Conservation (phyloP, 179 eudicot genomes). For the Nepenthes alata region DNA sequence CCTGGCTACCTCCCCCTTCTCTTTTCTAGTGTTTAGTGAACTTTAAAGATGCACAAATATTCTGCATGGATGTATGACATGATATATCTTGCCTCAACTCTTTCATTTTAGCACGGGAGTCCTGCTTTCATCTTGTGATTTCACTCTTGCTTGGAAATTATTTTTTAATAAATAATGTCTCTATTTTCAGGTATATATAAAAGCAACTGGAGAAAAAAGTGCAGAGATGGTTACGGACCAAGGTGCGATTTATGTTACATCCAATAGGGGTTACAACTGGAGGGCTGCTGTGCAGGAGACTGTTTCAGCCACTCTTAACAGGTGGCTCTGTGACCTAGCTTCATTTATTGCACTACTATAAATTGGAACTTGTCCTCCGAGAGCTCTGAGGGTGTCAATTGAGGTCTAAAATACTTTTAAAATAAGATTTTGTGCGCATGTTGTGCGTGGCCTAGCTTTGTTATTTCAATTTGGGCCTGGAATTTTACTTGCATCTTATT, state of each 20-base stretch:
- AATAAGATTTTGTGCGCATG: too few species aligned
- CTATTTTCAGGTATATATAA: conserved; percentile 64
- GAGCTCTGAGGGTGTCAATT: not conserved
- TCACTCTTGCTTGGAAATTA: not conserved
- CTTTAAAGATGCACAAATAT: not conserved
- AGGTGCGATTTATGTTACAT: conserved; percentile 89
- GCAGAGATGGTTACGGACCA: conserved; percentile 98
- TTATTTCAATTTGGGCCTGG: too few species aligned
- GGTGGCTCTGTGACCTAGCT: conserved; percentile 36
- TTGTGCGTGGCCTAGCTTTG: too few species aligned
- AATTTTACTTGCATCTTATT: too few species aligned
- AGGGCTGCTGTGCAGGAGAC: conserved; percentile 94
- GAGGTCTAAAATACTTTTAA: too few species aligned
- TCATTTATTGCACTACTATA: not conserved
- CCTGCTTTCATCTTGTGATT: not conserved
- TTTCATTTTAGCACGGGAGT: not conserved
- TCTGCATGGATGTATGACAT: not conserved
- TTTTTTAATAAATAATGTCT: not conserved
- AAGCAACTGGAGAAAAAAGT: conserved; percentile 82
- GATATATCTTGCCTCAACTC: not conserved
- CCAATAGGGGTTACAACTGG: conserved; percentile 97
- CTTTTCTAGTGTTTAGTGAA: not conserved
- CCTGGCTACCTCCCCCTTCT: not conserved
- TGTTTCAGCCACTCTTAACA: conserved; percentile 94
- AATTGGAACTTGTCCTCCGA: not conserved